phyloP scores from a whole-genome alignment of 1,139 yeast species.

The Yamadazyma taylorii region DNA sequence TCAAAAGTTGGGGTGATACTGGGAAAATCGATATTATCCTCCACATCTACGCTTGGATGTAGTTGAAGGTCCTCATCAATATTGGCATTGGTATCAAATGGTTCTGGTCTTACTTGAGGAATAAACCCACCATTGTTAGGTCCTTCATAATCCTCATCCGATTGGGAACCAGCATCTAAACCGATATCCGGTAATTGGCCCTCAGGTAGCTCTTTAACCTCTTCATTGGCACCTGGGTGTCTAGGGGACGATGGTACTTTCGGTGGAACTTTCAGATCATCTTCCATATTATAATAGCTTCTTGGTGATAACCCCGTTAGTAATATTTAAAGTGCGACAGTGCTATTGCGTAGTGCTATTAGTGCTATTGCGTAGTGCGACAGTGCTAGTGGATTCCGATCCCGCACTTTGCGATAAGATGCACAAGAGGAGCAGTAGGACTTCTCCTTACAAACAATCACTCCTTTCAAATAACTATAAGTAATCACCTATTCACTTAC shows the following conservation, averaged over 20 bases:
- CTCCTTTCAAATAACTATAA: no score
- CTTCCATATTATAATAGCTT: not conserved
- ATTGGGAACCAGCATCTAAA: constrained; percentile 43
- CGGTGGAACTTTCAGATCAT: constrained; percentile 25
- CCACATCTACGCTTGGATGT: not conserved
- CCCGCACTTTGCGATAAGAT: no score
- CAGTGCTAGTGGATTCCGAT: no score
- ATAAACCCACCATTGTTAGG: not conserved
- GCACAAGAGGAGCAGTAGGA: no score
- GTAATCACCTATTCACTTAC: no score
- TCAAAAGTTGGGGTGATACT: constrained; percentile 13
- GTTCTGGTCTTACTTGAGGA: constrained; percentile 4
- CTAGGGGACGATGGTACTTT: constrained; percentile 45
- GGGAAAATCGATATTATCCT: constrained; percentile 4
- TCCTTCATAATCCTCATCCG: constrained; percentile 19
- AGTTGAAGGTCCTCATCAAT: constrained; percentile 2
- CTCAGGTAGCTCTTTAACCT: constrained; percentile 32
- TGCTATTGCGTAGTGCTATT: no score
- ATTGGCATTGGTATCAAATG: not conserved
- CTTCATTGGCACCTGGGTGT: constrained; percentile 50
- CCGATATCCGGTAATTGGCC: constrained; percentile 34
- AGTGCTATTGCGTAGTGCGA: no score
- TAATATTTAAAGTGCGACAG: not conserved
- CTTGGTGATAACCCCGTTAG: no score
- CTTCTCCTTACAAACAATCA: no score